Percentiles rank a stretch among this genome's conserved stretches.
phyloP scores from a whole-genome alignment of 306 rosid species.

The Trifolium fragiferum region DNA sequence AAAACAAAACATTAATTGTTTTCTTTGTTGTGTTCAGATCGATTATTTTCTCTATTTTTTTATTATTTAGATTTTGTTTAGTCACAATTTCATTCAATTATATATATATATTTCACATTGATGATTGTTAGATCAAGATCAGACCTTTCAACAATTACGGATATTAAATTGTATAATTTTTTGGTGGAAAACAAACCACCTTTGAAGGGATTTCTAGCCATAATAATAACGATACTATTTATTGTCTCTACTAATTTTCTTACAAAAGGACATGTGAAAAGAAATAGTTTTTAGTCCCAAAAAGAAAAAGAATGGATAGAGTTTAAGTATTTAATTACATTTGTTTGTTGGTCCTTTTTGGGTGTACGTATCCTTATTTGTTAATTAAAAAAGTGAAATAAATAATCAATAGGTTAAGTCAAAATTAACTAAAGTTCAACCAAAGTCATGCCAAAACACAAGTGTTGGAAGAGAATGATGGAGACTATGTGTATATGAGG shows the following conservation, averaged over 20 bases:
- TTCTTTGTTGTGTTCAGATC: slow-evolving; percentile 12
- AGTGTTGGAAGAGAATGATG: slow-evolving; percentile 49
- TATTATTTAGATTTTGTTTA: not conserved
- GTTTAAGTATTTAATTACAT: slow-evolving; percentile 32
- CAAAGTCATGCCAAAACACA: slow-evolving; percentile 40
- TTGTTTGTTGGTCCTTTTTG: slow-evolving; percentile 38
- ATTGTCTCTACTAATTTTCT: slow-evolving; percentile 30
- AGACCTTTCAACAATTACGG: not conserved
- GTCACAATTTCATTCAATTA: too few relatives aligned
- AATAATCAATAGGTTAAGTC: slow-evolving; percentile 27
- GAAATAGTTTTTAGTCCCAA: not conserved
- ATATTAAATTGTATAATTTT: slow-evolving; percentile 16
- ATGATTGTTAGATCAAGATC: not conserved
- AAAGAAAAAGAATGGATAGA: slow-evolving; percentile 17
- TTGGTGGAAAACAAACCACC: slow-evolving; percentile 4
- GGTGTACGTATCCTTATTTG: slow-evolving; percentile 42
- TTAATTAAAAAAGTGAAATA: slow-evolving; percentile 27
- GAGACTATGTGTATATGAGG: slow-evolving; percentile 26
- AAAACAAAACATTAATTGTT: slow-evolving; percentile 5
- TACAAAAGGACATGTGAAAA: slow-evolving; percentile 22
- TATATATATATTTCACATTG: not conserved
- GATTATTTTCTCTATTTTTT: slow-evolving; percentile 4
- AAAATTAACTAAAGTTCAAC: slow-evolving; percentile 40
- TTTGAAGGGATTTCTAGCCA: slow-evolving; percentile 28
- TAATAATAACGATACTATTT: not conserved